Evolutionary conservation across 768 basidiomycete species (phyloP).

Genomic region (Dendrothele bispora): DNA sequence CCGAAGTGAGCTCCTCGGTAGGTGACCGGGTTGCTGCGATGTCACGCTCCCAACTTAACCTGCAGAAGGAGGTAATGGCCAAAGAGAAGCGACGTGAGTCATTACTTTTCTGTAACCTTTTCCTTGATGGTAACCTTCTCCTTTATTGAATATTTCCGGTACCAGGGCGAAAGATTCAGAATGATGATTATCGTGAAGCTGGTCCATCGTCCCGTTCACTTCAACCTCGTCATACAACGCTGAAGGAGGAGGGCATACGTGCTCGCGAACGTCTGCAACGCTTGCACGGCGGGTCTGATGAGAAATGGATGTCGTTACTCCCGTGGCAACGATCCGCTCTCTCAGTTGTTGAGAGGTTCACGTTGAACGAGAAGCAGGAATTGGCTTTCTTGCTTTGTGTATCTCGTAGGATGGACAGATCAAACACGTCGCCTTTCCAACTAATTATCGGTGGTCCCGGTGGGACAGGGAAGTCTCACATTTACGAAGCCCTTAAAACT

Average conservation of each 20-base stretch:
- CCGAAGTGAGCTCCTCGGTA: too few relatives aligned
- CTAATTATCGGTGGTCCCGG: slow-evolving; percentile 13
- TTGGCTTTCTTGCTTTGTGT: slow-evolving; percentile 4
- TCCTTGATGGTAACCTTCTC: background rate
- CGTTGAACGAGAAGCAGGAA: slow-evolving; percentile 9
- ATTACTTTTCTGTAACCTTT: too few relatives aligned
- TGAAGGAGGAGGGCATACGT: too few relatives aligned
- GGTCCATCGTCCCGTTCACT: too few relatives aligned
- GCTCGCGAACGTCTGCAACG: too few relatives aligned
- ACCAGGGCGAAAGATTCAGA: background rate
- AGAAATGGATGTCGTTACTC: background rate
- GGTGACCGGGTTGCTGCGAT: too few relatives aligned
- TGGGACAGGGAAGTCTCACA: slow-evolving; percentile 16
- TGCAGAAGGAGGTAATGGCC: too few relatives aligned
- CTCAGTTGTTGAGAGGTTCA: background rate
- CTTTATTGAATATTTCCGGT: background rate
- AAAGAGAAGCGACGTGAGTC: too few relatives aligned
- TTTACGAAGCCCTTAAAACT: slow-evolving; percentile 6
- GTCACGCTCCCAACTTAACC: too few relatives aligned
- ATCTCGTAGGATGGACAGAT: background rate
- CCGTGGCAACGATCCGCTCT: background rate
- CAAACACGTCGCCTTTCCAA: background rate
- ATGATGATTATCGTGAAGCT: too few relatives aligned
- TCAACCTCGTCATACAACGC: too few relatives aligned
- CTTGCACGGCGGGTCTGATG: too few relatives aligned